Conservation (phyloP, 345 rosid species). For the Ailanthus altissimus region DNA sequence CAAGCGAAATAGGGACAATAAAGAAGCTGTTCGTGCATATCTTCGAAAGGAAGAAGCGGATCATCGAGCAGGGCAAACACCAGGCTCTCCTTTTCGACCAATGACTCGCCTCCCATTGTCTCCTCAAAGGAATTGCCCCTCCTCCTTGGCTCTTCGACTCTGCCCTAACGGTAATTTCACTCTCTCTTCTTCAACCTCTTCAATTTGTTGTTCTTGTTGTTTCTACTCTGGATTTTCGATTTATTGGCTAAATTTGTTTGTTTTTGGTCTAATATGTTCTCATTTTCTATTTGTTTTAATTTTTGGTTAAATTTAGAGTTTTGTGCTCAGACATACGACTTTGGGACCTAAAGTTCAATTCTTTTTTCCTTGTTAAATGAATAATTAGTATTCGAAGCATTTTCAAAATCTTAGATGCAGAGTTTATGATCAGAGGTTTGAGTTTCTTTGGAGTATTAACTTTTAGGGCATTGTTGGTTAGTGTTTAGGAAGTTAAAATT, state of each 20-base stretch:
- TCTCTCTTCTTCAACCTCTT: background rate
- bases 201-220: background rate
- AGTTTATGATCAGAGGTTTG: background rate
- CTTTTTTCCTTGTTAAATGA: background rate
- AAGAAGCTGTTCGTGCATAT: constrained; percentile 69
- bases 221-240: background rate
- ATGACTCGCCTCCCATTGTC: constrained; percentile 66
- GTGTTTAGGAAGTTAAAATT: background rate
- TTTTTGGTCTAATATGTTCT: background rate
- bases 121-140: constrained; percentile 66
- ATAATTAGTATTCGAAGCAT: background rate
- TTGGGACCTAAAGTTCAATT: background rate
- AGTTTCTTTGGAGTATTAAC: background rate
- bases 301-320: background rate
- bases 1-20: constrained; percentile 34
- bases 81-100: constrained; percentile 65
- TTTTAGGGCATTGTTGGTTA: background rate
- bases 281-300: background rate
- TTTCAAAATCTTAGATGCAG: background rate
- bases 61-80: constrained; percentile 58
- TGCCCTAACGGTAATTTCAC: constrained; percentile 38
- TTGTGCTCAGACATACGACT: background rate
- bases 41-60: constrained; percentile 65
- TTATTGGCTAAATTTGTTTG: background rate
- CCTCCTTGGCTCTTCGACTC: constrained; percentile 63